Base-by-base conservation (phyloP, 2,329 filamentous ascomycete species). In the Colletotrichum falcatum region DNA sequence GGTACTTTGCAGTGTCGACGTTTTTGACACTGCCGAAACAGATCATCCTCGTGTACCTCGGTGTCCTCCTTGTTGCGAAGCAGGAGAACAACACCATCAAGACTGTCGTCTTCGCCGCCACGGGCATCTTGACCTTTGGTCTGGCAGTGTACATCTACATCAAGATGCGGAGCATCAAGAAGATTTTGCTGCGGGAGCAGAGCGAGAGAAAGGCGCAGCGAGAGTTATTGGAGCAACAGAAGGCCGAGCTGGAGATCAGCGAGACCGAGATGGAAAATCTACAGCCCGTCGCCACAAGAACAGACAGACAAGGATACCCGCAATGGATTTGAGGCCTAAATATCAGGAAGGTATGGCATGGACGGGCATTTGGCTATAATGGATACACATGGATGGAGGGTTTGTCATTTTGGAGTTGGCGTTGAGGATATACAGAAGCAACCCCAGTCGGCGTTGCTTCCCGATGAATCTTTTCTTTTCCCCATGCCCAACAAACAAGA, bases 21-120 rank as follows among this genome's bases (percentile, higher is more conserved):
- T 78, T 82, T 72, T 65, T 83, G 48, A 82, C 81, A 7, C 76
- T 83, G 2, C 81, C 81, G 3, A 83, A 83, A 72, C 81, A 83
- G 70, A 78, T 83, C 66, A 78, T 83, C 46, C 77, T 83, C 59
- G 81, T 83, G 35, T 83, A 83, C 67, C 73, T 83, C 5, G 81
- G 81, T 35, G 79, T 82, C 7, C 77, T 83, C 11, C 74, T 82
- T 5, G 74, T 78, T 1, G 70, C 78, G 66, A 66, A 74, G 39
- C 69, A 76, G 44, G 65, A 73, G 26, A 75, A 77, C 62, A 76
- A 73, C 55, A 73, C 73, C 18, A 75, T 78, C 54, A 78, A 82
- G 72, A 79, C 77, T 60, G 73, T 80, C 37, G 77, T 82, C 1
- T 76, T 82, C 20, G 77, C 72, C 30, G 70, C 79, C 28, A 79